Evolutionary conservation across 176 grass and related monocot species (phyloP).

Genomic region (Musa troglodytarum): DNA sequence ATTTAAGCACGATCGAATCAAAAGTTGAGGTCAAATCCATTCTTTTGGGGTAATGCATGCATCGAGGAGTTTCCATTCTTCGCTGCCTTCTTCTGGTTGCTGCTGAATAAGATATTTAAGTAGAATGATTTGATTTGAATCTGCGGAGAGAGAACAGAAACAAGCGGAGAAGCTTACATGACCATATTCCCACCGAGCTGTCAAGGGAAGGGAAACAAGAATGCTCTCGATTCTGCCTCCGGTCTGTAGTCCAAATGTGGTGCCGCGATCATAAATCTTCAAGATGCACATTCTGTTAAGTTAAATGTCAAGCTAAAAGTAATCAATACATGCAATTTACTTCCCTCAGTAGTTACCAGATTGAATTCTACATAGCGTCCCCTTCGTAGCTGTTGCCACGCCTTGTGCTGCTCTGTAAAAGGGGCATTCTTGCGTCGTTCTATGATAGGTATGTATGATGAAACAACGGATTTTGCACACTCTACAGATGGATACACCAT

Average conservation of each 20-base stretch:
- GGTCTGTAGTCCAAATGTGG: constrained; percentile 91
- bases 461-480: constrained; percentile 80
- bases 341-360: constrained; percentile 34
- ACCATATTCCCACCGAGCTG: constrained; percentile 83
- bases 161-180: constrained; percentile 52
- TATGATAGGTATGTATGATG: constrained; percentile 84
- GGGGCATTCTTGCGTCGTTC: constrained; percentile 73
- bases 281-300: not conserved
- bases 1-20: no score
- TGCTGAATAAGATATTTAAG: constrained; percentile 13
- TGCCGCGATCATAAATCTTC: constrained; percentile 93
- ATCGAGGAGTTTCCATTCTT: constrained; percentile 93
- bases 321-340: not conserved
- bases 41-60: constrained; percentile 92
- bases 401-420: constrained; percentile 82
- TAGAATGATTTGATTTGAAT: no score
- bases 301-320: no score
- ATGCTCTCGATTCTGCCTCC: constrained; percentile 97
- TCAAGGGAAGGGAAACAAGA: constrained; percentile 81
- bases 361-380: constrained; percentile 98
- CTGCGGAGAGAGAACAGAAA: not conserved
- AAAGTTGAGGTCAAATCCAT: constrained; percentile 45
- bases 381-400: constrained; percentile 88
- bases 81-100: constrained; percentile 80
- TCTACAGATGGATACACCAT: constrained; percentile 19